Evolutionary conservation across 345 rosid genomes (phyloP).

Genomic region (Aquilaria yunnanensis): DNA sequence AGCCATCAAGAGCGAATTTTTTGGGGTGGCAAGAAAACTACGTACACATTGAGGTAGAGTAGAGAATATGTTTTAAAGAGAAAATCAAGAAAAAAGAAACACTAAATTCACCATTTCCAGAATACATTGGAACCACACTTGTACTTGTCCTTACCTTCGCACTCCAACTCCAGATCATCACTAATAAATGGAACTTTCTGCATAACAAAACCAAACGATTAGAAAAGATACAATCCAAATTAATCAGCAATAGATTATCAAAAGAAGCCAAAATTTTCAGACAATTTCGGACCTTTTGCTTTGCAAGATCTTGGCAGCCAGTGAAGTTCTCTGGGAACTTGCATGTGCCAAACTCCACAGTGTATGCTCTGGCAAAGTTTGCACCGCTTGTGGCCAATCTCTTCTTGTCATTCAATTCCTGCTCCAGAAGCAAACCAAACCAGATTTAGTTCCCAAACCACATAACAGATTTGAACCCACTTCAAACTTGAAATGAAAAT

Average conservation of each 20-base stretch:
- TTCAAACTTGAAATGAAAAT: background rate
- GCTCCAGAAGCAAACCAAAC: slow-evolving; percentile 2
- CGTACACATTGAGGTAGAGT: slow-evolving; percentile 25
- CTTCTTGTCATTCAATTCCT: slow-evolving; percentile 97
- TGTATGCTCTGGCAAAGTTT: slow-evolving; percentile 92
- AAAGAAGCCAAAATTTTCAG: background rate
- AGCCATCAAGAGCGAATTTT: slow-evolving; percentile 7
- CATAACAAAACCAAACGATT: slow-evolving; percentile 12
- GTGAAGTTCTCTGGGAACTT: slow-evolving; percentile 99
- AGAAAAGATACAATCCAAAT: background rate
- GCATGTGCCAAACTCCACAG: slow-evolving; percentile 87
- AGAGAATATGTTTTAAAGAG: slow-evolving; percentile 7
- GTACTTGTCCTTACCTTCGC: slow-evolving; percentile 94
- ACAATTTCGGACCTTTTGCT: slow-evolving; percentile 61
- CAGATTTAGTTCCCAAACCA: slow-evolving; percentile 22
- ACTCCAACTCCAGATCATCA: slow-evolving; percentile 82
- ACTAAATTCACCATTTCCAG: slow-evolving; percentile 86
- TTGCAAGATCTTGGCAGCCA: slow-evolving; percentile 98
- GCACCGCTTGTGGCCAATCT: slow-evolving; percentile 97
- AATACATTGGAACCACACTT: slow-evolving; percentile 98
- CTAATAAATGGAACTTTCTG: slow-evolving; percentile 92
- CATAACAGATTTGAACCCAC: background rate
- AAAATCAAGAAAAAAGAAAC: background rate
- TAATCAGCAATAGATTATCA: slow-evolving; percentile 1
- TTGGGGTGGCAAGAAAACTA: slow-evolving; percentile 18